Evolutionary conservation across 768 basidiomycete genomes (phyloP), one percentile per base, ranked within the genome.

Genomic region (Agaricus sinodeliciosus): DNA sequence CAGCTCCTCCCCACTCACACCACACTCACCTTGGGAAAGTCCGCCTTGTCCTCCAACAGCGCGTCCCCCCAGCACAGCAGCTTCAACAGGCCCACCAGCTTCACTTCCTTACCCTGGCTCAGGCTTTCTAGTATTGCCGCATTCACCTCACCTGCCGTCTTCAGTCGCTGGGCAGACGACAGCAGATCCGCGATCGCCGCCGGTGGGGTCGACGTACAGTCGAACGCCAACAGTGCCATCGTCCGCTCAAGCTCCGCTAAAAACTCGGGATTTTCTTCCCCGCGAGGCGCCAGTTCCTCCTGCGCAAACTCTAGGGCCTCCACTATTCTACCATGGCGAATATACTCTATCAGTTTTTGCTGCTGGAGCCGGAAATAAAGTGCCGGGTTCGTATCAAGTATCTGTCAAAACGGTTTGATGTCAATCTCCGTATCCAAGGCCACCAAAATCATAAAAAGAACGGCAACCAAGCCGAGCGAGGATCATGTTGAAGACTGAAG

Each of bases 401-500:
- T 96, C 96, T 99, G 53, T 49, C 44, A 63, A 31, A 55, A 42
- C 49, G 55, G 65, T 66, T 27, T 53, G 51, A 53, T 53, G 51
- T 53, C 51, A 53, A 46, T 46, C 51, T 46, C 44, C 34, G 51
- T 53, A 53, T 46, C 47, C n/a, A 12, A 56, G 46, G 51, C 42
- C 50, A 51, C 57, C 22, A 3, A 39, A 52, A 28, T 36, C 19
- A 57, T 39, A 27, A 40, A 51, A 36, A 59, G 51, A n/a, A 60
- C 9, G 12, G 25, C 2, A 46, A 40, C 26, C 36, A 47, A 43
- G 37, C 44, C 37, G 45, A 53, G 44, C 11, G 49, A 54, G 60
- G 71, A 78, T 91, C 89, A 93, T 91, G 87, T 90, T 90, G 86
- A 91, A 91, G 87, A 91, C 89, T 90, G 87, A 89, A 90, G 87